phyloP scores from a whole-genome alignment of 768 basidiomycete species.

The Leucocoprinus birnbaumii region DNA sequence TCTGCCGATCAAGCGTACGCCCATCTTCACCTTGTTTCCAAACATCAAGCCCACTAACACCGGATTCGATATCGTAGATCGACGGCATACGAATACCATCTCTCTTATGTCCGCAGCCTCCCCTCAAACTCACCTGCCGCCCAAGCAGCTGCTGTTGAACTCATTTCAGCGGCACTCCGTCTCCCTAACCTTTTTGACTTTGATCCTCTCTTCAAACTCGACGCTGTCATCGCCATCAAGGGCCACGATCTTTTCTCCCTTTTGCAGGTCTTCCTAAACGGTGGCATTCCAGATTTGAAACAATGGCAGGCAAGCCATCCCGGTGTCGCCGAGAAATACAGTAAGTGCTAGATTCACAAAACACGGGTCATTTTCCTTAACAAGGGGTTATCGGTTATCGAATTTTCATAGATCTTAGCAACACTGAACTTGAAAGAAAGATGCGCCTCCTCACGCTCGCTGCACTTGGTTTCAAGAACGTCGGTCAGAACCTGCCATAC shows the following conservation, averaged over 20 bases:
- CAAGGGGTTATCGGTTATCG: too few species aligned
- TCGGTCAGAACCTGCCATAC: constrained; percentile 74
- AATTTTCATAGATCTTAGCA: constrained; percentile 48
- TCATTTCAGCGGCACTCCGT: constrained; percentile 63
- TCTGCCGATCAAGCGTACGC: constrained; percentile 60
- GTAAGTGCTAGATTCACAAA: constrained; percentile 35
- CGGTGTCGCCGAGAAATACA: constrained; percentile 47
- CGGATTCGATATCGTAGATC: constrained; percentile 46
- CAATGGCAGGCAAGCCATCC: constrained; percentile 56
- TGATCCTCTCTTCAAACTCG: constrained; percentile 75
- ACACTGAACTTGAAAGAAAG: constrained; percentile 66
- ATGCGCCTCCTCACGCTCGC: constrained; percentile 76
- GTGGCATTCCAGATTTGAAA: constrained; percentile 58
- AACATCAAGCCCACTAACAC: too few species aligned
- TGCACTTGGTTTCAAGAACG: constrained; percentile 71
- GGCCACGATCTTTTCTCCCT: constrained; percentile 72
- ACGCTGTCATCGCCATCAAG: constrained; percentile 62
- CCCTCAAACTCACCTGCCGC: constrained; percentile 50
- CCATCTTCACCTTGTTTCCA: background rate
- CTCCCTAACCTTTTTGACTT: constrained; percentile 75
- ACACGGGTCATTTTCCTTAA: background rate
- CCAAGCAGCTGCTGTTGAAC: constrained; percentile 51
- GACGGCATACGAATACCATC: constrained; percentile 60
- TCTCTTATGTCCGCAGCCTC: constrained; percentile 60
- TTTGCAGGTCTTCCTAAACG: constrained; percentile 71